Evolutionary conservation across 495 filamentous ascomycete genomes (phyloP).

Genomic region (Ascodesmis nigricans): DNA sequence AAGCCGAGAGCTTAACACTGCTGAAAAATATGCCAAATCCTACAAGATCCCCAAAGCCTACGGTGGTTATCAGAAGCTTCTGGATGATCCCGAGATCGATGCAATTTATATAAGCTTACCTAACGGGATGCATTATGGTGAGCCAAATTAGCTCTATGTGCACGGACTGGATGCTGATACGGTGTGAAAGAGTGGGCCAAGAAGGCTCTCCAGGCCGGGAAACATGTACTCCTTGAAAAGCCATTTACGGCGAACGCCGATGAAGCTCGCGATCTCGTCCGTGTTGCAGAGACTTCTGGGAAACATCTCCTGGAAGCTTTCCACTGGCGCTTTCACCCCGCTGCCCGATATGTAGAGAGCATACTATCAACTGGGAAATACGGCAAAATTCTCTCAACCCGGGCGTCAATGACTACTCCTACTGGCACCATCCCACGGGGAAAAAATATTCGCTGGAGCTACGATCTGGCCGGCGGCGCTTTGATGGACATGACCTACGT

Average conservation of each 20-base stretch:
- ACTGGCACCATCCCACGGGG: slow-evolving; percentile 1
- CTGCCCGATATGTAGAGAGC: slow-evolving; percentile 25
- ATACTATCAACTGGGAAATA: slow-evolving; percentile 20
- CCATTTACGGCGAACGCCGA: slow-evolving; percentile 29
- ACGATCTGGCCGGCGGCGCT: slow-evolving; percentile 33
- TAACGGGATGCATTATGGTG: slow-evolving; percentile 28
- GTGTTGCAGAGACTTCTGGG: slow-evolving; percentile 11
- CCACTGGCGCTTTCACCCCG: slow-evolving; percentile 35
- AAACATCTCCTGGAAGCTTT: slow-evolving; percentile 38
- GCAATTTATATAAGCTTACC: slow-evolving; percentile 32
- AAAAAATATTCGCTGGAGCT: slow-evolving; percentile 36
- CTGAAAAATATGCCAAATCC: slow-evolving; percentile 33
- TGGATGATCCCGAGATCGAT: slow-evolving; percentile 32
- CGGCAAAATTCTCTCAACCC: slow-evolving; percentile 12
- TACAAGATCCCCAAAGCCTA: slow-evolving; percentile 35
- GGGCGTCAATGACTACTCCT: slow-evolving; percentile 1
- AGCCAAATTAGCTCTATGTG: neutral
- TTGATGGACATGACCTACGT: slow-evolving; percentile 38
- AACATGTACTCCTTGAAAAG: slow-evolving; percentile 40
- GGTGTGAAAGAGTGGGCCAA: slow-evolving; percentile 29
- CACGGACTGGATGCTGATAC: neutral
- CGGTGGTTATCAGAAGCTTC: slow-evolving; percentile 29
- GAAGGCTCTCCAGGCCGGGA: slow-evolving; percentile 30
- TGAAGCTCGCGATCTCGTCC: slow-evolving; percentile 29
- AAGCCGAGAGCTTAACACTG: slow-evolving; percentile 32